Conservation (phyloP, 257 asterid species). For the Ballota nigra region DNA sequence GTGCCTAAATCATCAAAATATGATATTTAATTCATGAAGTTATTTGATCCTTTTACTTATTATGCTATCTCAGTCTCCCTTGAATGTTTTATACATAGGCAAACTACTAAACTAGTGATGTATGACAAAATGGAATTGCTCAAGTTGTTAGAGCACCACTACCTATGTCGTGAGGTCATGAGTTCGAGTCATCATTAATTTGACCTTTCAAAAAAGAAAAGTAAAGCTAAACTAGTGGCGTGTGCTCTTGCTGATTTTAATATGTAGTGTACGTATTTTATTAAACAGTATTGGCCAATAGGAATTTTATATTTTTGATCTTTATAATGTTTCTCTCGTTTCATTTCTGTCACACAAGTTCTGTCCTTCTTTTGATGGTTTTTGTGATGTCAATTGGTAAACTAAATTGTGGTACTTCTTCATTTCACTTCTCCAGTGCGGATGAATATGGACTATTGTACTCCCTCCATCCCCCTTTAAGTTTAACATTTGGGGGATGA, state of each 20-base stretch:
- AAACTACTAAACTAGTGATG: not conserved
- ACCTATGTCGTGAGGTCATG: too few relatives aligned
- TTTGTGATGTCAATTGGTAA: not conserved
- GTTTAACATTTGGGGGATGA: too few relatives aligned
- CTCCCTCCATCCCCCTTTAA: too few relatives aligned
- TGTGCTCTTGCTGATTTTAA: not conserved
- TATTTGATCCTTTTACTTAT: slow-evolving; percentile 7
- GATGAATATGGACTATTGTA: not conserved
- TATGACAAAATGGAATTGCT: too few relatives aligned
- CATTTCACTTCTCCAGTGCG: not conserved
- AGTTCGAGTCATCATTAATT: too few relatives aligned
- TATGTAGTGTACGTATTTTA: not conserved
- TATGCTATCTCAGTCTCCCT: not conserved
- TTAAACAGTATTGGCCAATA: not conserved
- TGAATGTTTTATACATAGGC: slow-evolving; percentile 6
- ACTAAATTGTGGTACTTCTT: not conserved
- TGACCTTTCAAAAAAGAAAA: too few relatives aligned
- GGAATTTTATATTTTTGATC: not conserved
- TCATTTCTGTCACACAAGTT: not conserved
- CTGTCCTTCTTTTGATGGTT: not conserved
- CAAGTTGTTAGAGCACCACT: too few relatives aligned
- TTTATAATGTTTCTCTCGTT: not conserved
- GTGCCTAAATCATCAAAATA: slow-evolving; percentile 3
- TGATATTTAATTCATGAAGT: not conserved
- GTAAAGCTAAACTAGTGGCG: not conserved